Evolutionary conservation across 257 asterid genomes (phyloP), one percentile per base, ranked within the genome.

Genomic region (Mitragyna speciosa): DNA sequence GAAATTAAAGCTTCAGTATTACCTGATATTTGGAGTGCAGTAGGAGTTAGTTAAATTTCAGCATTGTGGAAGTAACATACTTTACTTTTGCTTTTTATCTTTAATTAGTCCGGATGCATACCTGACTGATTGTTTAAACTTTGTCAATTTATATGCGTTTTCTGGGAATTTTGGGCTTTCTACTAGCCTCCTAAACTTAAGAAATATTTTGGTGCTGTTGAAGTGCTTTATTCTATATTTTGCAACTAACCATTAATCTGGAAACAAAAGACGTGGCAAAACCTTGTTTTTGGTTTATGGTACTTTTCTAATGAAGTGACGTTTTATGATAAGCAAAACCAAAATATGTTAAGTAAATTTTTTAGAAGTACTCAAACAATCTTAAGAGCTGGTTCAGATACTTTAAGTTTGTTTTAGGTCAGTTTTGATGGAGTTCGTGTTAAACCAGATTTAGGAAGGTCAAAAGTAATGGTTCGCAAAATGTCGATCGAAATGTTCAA

Each of bases 361-460:
- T 78, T 78, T 15, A 33, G 33, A 30, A 68, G 59, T 20, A 69
- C 11, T 22, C 33, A 8, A 12, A 52, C 48, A 33, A 47, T 30
- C 24, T 61, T 71, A 12, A 10, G 24, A 56, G 6, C 66, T 41
- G 49, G 65, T 36, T 72, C 69, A 31, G 31, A 68, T 8, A 49
- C n/a, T 28, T 54, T 45, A 11, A 49, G 15, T 56, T 58, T 47
- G n/a, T 52, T 20, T 20, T 22, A 28, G 14, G 39, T 43, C 49
- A 48, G 17, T 80, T 31, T 71, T 81, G 51, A 68, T 67, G n/a
- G 22, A 33, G 20, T 69, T 49, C 30, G 76, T 36, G 17, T 82
- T 74, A 56, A 77, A 87, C 76, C 89, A 95, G 98, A 90, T 85
- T 91, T 81, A 87, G 87, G 61, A 94, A 92, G 86, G 88, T 77